Conservation (phyloP, 192 early-diverging fungal species). For the Linnemannia exigua region DNA sequence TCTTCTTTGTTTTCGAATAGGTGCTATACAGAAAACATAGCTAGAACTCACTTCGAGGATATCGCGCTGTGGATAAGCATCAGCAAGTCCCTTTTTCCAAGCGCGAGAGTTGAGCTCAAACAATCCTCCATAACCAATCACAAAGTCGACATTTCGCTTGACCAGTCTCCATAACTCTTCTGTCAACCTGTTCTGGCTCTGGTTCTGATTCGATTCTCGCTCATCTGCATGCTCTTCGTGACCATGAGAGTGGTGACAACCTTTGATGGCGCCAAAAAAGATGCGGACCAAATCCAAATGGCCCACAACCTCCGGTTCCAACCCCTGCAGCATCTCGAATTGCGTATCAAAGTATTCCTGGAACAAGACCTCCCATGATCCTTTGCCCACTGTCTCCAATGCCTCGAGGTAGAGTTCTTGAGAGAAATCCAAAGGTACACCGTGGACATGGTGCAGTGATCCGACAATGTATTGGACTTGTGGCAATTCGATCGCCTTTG, state of each 20-base stretch:
- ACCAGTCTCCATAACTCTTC: conserved; percentile 63
- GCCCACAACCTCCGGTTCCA: conserved; percentile 90
- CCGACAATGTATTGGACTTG: conserved; percentile 92
- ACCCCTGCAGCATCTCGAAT: conserved; percentile 74
- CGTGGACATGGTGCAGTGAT: conserved; percentile 90
- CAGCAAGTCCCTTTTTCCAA: conserved; percentile 89
- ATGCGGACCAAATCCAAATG: conserved; percentile 97
- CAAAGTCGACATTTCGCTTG: conserved; percentile 86
- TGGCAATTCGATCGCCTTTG: conserved; percentile 8
- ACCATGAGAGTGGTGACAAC: conserved; percentile 1
- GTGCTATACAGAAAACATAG: background rate
- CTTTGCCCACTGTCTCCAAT: conserved; percentile 46
- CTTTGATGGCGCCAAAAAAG: conserved; percentile 67
- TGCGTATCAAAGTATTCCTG: conserved; percentile 92
- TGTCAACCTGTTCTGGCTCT: conserved; percentile 45
- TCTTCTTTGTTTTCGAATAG: background rate
- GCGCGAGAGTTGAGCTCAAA: conserved; percentile 96
- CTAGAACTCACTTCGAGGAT: conserved; percentile 74
- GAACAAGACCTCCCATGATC: conserved; percentile 69
- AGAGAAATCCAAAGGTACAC: conserved; percentile 89
- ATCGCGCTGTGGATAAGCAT: conserved; percentile 91
- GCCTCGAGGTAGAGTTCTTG: conserved; percentile 68
- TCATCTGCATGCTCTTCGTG: background rate
- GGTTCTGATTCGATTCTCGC: background rate
- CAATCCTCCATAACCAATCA: conserved; percentile 84